A percentile compares a stretch with the other conserved stretches of the same genome.
phyloP scores from a whole-genome alignment of 345 rosid species.

The Ceriops zippeliana region DNA sequence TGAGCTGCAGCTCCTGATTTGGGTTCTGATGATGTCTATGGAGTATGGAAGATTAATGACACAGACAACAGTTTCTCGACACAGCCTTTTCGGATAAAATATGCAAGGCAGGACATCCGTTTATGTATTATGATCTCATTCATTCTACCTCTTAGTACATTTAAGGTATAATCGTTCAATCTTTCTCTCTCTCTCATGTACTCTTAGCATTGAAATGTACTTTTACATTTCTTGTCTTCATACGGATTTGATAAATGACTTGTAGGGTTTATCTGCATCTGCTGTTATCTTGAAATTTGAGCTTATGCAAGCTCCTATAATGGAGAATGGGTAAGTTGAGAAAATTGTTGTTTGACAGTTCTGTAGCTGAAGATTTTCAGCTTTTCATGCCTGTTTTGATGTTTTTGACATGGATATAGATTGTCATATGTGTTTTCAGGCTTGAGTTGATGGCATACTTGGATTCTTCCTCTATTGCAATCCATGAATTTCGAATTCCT shows the following conservation, averaged over 20 bases:
- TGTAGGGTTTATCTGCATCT: constrained; percentile 63
- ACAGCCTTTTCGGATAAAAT: constrained; percentile 82
- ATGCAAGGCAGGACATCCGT: constrained; percentile 87
- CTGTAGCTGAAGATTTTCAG: not conserved
- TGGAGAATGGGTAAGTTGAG: constrained; percentile 48
- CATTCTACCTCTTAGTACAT: constrained; percentile 47
- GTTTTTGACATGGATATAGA: constrained; percentile 3
- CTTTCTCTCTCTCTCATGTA: not conserved
- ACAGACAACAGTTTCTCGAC: constrained; percentile 79
- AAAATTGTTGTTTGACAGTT: constrained; percentile 13
- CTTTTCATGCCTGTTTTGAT: not conserved
- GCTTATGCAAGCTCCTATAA: constrained; percentile 71
- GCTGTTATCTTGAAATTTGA: constrained; percentile 87
- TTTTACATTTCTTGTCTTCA: not conserved
- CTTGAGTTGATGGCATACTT: constrained; percentile 45
- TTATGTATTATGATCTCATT: constrained; percentile 76
- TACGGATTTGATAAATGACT: constrained; percentile 14
- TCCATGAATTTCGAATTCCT: constrained; percentile 90
- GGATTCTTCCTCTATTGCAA: constrained; percentile 56
- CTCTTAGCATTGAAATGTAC: not conserved
- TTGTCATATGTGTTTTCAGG: constrained; percentile 35
- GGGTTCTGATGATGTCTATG: constrained; percentile 51
- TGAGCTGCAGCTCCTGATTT: constrained; percentile 56
- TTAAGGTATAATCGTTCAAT: constrained; percentile 42
- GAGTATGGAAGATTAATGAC: constrained; percentile 85